Base-by-base conservation (phyloP, 1,284 basidiomycete genomes). In the Ustilago trichophora region DNA sequence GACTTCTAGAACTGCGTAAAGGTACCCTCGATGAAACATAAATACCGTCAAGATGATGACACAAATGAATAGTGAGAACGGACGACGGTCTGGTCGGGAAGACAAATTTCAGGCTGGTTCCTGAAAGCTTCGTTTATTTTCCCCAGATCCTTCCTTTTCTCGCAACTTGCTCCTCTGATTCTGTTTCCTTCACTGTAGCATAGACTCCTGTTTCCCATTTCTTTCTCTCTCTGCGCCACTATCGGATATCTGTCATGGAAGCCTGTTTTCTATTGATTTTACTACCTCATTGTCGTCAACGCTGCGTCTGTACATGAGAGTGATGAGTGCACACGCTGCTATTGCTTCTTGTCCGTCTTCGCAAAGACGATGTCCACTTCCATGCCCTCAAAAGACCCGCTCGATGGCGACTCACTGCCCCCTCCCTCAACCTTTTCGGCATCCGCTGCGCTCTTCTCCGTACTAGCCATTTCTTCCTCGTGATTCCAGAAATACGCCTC, bases 1-100 rank as follows among this genome's bases (percentile, higher is more conserved):
- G 54, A 69, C 60, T 26, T 15, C 3, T 3, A 45, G 60, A 21
- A 70, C 49, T 15, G 16, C 22, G 1, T 69, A 64, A 50, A 16
- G n/a, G 10, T 26, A 7, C 7, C 21, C 12, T n/a, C n/a, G n/a
- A n/a, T n/a, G n/a, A n/a, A n/a, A n/a, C n/a, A n/a, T n/a, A n/a
- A n/a, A n/a, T n/a, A n/a, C n/a, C n/a, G n/a, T n/a, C n/a, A n/a
- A n/a, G n/a, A n/a, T n/a, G n/a, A n/a, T n/a, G n/a, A n/a, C n/a
- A n/a, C n/a, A n/a, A n/a, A 37, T 4, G 18, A 27, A 31, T n/a
- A 44, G 37, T n/a, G n/a, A n/a, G n/a, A n/a, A n/a, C n/a, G 25
- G 35, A 42, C 35, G 45, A 24, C 10, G 43, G 24, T 37, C 42
- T 45, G 47, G 51, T 51, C 51, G 51, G 51, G 46, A 54, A 50